Percentiles rank a stretch among this genome's conserved stretches.
Evolutionary conservation across 345 rosid species (phyloP).

Genomic region (Moringa oleifera): DNA sequence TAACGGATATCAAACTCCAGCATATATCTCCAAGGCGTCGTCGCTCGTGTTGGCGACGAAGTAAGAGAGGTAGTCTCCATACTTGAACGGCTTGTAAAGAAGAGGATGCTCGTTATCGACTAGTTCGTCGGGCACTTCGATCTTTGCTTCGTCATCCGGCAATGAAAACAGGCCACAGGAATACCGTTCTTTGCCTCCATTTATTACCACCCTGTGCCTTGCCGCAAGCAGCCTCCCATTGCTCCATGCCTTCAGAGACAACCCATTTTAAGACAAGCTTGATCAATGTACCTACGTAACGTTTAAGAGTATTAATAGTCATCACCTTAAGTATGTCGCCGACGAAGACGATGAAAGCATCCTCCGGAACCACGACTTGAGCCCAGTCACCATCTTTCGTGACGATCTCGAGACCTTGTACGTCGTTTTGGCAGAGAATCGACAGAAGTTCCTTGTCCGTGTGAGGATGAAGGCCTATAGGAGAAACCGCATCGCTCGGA

Average conservation of each 20-base stretch:
- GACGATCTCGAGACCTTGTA: constrained; percentile 41
- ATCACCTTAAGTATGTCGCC: constrained; percentile 48
- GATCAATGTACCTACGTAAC: not conserved
- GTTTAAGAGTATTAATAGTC: too few relatives aligned
- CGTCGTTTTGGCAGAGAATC: constrained; percentile 40
- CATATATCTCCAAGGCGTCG: too few relatives aligned
- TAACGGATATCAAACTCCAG: too few relatives aligned
- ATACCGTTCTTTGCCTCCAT: constrained; percentile 35
- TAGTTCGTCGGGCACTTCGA: constrained; percentile 31
- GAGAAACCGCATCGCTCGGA: not conserved
- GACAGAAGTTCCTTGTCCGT: constrained; percentile 42
- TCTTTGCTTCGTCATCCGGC: constrained; percentile 31
- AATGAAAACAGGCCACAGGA: constrained; percentile 33
- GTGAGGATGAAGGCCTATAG: constrained; percentile 35
- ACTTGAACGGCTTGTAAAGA: constrained; percentile 39
- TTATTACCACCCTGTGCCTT: constrained; percentile 43
- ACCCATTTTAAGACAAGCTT: too few relatives aligned
- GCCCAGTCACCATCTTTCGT: constrained; percentile 33
- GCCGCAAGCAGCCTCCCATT: constrained; percentile 42
- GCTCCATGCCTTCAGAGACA: constrained; percentile 52
- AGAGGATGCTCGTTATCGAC: constrained; percentile 47
- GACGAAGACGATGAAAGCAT: constrained; percentile 28
- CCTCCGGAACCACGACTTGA: constrained; percentile 22
- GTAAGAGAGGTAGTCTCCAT: too few relatives aligned
- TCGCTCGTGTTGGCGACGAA: too few relatives aligned